phyloP scores from a whole-genome alignment of 164 flowering plant species.

The Magnolia sinica region DNA sequence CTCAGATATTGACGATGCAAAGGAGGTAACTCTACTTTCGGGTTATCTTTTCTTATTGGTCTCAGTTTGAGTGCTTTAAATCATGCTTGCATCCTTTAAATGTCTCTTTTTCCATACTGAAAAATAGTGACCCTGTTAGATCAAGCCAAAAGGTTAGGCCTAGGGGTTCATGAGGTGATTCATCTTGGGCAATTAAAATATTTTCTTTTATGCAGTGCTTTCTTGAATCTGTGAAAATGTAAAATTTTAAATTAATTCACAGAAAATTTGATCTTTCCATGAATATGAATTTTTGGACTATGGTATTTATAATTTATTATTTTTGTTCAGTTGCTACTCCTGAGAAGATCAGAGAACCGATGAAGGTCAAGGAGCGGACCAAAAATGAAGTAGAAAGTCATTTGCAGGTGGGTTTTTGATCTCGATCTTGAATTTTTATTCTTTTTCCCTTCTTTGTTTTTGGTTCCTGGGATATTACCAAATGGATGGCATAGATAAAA shows the following conservation, averaged over 20 bases:
- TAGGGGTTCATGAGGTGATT: no score
- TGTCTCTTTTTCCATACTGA: no score
- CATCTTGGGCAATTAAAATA: no score
- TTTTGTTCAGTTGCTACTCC: constrained; percentile 63
- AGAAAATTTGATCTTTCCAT: neutral
- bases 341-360: constrained; percentile 84
- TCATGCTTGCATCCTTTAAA: no score
- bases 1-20: no score
- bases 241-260: neutral
- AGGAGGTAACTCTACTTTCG: no score
- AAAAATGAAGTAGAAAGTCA: constrained; percentile 97
- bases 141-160: no score
- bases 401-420: constrained; percentile 58
- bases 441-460: neutral
- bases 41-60: no score
- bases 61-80: no score
- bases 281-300: neutral
- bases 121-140: no score
- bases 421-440: neutral
- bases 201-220: neutral
- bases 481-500: no score
- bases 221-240: neutral
- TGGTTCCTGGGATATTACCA: neutral
- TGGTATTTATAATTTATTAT: neutral
- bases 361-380: constrained; percentile 89